These are phyloP conservation scores for Neofusicoccum umdonicola DNA, from an alignment of 2,329 filamentous ascomycete species.

Conservation along the genomic window DNA sequence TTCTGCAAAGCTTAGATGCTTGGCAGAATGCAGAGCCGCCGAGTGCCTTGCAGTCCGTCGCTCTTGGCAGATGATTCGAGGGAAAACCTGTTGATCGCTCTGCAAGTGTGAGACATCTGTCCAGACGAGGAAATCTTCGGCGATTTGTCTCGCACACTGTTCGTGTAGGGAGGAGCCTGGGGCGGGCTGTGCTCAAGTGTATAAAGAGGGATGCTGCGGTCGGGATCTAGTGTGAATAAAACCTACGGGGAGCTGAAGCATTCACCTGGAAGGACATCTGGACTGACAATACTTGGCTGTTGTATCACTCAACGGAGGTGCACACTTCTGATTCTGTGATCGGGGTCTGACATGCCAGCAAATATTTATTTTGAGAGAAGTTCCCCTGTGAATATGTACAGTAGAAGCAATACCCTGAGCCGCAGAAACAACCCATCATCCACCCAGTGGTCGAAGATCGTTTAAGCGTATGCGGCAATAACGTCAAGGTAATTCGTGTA, in stretches of 20 bases:
- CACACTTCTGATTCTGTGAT: too few species aligned
- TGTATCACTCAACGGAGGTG: too few species aligned
- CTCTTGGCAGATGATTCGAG: neutral
- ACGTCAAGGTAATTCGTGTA: constrained; percentile 26
- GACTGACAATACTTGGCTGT: too few species aligned
- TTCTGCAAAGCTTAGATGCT: neutral
- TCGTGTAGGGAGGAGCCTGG: too few species aligned
- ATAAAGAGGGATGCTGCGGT: too few species aligned
- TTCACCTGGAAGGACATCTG: too few species aligned
- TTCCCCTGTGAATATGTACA: neutral
- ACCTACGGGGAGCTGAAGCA: too few species aligned
- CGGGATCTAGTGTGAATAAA: too few species aligned
- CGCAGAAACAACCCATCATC: neutral
- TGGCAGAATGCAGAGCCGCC: neutral
- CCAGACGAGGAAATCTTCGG: neutral
- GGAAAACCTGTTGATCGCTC: neutral
- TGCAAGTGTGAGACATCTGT: neutral
- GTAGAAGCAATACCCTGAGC: neutral
- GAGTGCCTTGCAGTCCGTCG: neutral
- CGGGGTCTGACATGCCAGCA: too few species aligned
- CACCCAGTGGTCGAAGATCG: neutral
- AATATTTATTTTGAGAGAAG: neutral
- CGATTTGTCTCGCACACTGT: neutral
- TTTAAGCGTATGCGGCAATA: neutral
- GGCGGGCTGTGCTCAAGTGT: too few species aligned